phyloP scores from a whole-genome alignment of 208 protist genomes.

The Sergeia podlipaevii region DNA sequence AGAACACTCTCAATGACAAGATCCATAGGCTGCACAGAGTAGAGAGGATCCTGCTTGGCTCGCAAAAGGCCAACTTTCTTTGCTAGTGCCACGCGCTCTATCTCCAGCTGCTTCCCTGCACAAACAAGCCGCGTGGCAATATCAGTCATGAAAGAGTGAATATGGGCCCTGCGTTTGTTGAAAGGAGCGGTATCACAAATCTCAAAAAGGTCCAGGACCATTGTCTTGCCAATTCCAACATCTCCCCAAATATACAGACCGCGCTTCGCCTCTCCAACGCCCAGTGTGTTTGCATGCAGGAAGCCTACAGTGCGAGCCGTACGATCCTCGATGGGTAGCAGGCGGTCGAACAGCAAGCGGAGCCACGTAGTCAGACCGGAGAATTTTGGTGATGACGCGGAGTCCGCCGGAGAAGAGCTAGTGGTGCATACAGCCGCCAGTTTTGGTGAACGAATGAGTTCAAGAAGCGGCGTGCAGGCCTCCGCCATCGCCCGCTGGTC shows the following conservation, averaged over 20 bases:
- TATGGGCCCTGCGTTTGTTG: constrained; percentile 85
- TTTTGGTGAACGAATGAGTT: constrained; percentile 20
- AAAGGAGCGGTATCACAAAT: constrained; percentile 66
- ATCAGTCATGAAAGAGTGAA: constrained; percentile 93
- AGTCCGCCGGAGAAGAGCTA: not conserved
- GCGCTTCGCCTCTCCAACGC: constrained; percentile 43
- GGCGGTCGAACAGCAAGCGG: not conserved
- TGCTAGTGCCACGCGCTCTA: constrained; percentile 13
- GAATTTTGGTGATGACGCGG: constrained; percentile 1
- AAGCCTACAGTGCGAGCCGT: constrained; percentile 16
- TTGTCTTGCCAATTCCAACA: constrained; percentile 94
- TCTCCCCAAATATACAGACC: constrained; percentile 92
- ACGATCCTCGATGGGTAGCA: not conserved
- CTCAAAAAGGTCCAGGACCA: constrained; percentile 93
- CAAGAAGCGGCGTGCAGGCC: constrained; percentile 57
- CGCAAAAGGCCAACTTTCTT: constrained; percentile 10
- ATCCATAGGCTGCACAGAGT: constrained; percentile 66
- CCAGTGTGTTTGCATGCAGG: constrained; percentile 49
- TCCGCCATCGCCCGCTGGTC: constrained; percentile 57
- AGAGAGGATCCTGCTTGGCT: too few species aligned
- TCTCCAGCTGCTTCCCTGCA: constrained; percentile 27
- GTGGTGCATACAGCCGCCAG: not conserved
- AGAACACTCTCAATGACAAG: constrained; percentile 68
- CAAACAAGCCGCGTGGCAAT: constrained; percentile 58
- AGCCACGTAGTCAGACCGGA: not conserved